Conservation (phyloP, 73 alveolate genomes). For the Paramecium caudatum region DNA sequence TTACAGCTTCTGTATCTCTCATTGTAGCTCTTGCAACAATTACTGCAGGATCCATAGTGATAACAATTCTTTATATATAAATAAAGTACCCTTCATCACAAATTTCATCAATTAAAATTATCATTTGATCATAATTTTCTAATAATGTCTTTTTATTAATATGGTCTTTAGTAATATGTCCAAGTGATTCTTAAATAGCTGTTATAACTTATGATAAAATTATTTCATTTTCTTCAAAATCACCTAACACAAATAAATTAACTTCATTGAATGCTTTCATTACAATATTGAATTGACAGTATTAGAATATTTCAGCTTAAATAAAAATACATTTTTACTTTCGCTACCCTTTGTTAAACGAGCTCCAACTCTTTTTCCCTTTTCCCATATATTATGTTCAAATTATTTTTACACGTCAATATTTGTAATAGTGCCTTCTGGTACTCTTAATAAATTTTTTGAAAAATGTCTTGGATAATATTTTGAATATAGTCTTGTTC, state of each 20-base stretch:
- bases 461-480: conserved; percentile 47
- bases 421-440: conserved; percentile 36
- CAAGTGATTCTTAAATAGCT: conserved; percentile 15
- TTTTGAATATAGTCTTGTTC: conserved; percentile 53
- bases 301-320: conserved; percentile 60
- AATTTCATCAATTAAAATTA: conserved; percentile 54
- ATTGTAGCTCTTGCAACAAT: conserved; percentile 45
- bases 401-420: conserved; percentile 56
- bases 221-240: conserved; percentile 46
- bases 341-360: conserved; percentile 28
- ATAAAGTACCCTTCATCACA: conserved; percentile 21
- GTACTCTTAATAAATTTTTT: conserved; percentile 17
- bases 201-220: conserved; percentile 1
- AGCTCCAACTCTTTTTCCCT: conserved; percentile 55
- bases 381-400: conserved; percentile 51
- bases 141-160: not conserved
- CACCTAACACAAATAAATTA: conserved; percentile 22
- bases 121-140: conserved; percentile 16
- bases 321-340: not conserved
- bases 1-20: conserved; percentile 28
- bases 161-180: conserved; percentile 51
- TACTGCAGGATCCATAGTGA: conserved; percentile 51
- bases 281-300: conserved; percentile 28
- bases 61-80: not conserved
- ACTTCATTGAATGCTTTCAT: conserved; percentile 50